Percentiles rank a stretch among this genome's conserved stretches.
Evolutionary conservation across 306 rosid genomes (phyloP).

Genomic region (Purshia tridentata): DNA sequence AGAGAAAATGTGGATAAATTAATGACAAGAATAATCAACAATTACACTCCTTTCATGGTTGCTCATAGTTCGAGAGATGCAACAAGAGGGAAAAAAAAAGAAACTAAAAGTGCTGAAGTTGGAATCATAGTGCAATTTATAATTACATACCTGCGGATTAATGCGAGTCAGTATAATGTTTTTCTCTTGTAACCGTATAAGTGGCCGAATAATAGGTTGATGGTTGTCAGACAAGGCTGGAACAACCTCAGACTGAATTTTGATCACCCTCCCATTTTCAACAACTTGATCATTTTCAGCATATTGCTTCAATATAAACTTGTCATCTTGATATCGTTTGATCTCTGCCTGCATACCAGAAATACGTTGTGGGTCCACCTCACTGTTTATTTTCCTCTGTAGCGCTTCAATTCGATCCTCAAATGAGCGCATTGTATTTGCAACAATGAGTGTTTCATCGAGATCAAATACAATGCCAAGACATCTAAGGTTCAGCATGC

Average conservation of each 20-base stretch:
- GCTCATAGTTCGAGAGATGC: neutral
- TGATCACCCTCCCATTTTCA: constrained; percentile 87
- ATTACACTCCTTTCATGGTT: neutral
- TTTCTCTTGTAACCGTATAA: constrained; percentile 78
- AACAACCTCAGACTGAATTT: constrained; percentile 80
- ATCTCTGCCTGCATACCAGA: constrained; percentile 86
- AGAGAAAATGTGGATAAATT: neutral
- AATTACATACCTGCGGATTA: constrained; percentile 76
- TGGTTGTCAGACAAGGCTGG: constrained; percentile 79
- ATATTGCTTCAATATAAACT: constrained; percentile 81
- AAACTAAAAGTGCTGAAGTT: constrained; percentile 11
- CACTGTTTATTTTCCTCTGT: constrained; percentile 80
- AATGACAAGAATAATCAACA: neutral
- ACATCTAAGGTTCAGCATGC: constrained; percentile 94
- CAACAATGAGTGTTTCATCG: constrained; percentile 96
- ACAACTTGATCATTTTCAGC: constrained; percentile 89
- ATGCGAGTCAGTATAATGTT: constrained; percentile 95
- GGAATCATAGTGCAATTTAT: constrained; percentile 11
- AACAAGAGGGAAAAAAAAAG: constrained; percentile 8
- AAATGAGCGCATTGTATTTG: constrained; percentile 98
- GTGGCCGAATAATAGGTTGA: constrained; percentile 77
- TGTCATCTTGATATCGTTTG: constrained; percentile 88
- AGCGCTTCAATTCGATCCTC: constrained; percentile 96
- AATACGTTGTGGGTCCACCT: constrained; percentile 76
- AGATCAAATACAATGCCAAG: constrained; percentile 98